phyloP scores from a whole-genome alignment of 805 yeast species.

The Starmerella cellae region DNA sequence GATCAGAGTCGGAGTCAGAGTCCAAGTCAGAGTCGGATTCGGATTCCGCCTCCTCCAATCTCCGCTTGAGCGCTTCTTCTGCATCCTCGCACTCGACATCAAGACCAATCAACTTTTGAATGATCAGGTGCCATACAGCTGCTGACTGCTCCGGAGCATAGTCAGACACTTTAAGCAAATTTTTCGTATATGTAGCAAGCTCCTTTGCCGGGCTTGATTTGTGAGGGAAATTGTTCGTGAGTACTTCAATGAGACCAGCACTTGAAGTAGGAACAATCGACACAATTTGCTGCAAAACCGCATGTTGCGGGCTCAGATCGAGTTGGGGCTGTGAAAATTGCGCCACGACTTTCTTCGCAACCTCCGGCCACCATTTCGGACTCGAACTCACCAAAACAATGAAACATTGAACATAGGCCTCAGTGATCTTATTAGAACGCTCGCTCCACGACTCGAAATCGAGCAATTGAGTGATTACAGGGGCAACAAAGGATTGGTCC shows the following conservation, averaged over 20 bases:
- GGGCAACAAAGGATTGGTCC: conserved; percentile 36
- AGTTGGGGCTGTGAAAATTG: conserved; percentile 36
- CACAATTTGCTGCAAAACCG: conserved; percentile 48
- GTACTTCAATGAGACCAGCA: conserved; percentile 43
- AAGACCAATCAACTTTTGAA: conserved; percentile 68
- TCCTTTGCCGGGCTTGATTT: conserved; percentile 40
- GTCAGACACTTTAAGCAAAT: conserved; percentile 43
- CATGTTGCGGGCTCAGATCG: conserved; percentile 41
- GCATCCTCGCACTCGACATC: conserved; percentile 89
- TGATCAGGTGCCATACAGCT: conserved; percentile 63
- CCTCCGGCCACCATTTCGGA: conserved; percentile 83
- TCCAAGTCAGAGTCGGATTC: conserved; percentile 28
- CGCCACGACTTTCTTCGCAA: conserved; percentile 51
- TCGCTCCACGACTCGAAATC: conserved; percentile 47
- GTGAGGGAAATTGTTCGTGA: conserved; percentile 63
- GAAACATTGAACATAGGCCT: conserved; percentile 55
- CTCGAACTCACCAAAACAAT: conserved; percentile 67
- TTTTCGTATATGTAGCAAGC: conserved; percentile 45
- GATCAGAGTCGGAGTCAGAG: conserved; percentile 25
- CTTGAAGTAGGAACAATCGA: conserved; percentile 72
- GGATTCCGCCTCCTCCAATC: conserved; percentile 24
- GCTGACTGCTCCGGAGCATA: conserved; percentile 68
- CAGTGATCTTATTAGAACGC: conserved; percentile 33
- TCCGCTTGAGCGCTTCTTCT: conserved; percentile 30
- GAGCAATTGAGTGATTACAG: conserved; percentile 49